Conservation (phyloP, 108 stramenopile species). For the Skeletonema tropicum region DNA sequence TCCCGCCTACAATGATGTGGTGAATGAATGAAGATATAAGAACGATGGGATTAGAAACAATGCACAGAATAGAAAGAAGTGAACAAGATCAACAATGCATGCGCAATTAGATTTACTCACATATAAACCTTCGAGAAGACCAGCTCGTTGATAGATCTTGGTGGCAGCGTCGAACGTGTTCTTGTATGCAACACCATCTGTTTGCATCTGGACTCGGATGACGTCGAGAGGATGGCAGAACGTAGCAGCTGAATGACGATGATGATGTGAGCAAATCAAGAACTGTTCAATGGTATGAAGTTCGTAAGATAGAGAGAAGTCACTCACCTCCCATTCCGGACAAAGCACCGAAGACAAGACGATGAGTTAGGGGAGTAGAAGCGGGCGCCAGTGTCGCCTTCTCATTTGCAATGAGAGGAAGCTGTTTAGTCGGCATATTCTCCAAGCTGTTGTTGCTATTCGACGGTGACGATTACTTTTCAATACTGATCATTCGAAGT, state of each 20-base stretch:
- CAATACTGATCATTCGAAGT: too few relatives aligned
- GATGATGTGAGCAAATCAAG: neutral
- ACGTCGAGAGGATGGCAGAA: conserved; percentile 49
- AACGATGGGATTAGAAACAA: neutral
- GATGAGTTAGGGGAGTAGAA: conserved; percentile 21
- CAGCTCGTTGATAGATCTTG: conserved; percentile 30
- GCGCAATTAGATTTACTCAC: conserved; percentile 7
- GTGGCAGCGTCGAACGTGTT: conserved; percentile 30
- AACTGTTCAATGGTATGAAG: neutral
- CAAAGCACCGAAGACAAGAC: conserved; percentile 30
- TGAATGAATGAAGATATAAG: neutral
- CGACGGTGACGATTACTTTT: neutral
- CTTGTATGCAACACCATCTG: conserved; percentile 30
- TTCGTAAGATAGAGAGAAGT: neutral
- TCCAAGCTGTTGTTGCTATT: neutral
- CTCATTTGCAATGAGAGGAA: conserved; percentile 1
- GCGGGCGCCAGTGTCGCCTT: neutral
- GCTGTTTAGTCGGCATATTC: conserved; percentile 7
- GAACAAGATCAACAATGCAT: neutral
- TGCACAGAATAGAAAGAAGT: neutral
- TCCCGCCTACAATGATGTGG: conserved; percentile 7
- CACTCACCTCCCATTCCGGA: conserved; percentile 26
- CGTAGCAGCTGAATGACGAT: conserved; percentile 22
- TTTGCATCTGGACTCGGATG: conserved; percentile 46
- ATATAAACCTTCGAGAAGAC: conserved; percentile 37